Evolutionary conservation across 2,329 filamentous ascomycete species (phyloP).

Genomic region (Fusarium clavum): DNA sequence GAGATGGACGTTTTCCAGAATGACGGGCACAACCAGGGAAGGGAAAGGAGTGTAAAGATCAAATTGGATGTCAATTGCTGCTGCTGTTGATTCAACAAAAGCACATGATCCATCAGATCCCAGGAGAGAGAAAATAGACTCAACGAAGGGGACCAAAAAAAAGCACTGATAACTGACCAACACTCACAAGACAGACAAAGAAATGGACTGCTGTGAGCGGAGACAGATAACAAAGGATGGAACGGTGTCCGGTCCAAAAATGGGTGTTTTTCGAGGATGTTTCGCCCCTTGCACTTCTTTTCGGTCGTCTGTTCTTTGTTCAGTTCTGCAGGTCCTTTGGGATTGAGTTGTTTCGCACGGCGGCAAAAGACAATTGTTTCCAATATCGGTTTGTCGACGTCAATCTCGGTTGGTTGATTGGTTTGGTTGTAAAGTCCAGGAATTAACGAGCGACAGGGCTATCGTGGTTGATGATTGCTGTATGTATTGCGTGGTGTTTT

Average conservation of each 20-base stretch:
- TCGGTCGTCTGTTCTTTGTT: conserved; percentile 18
- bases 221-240: conserved; percentile 21
- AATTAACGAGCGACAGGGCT: conserved; percentile 33
- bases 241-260: conserved; percentile 9
- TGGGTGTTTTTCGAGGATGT: conserved; percentile 27
- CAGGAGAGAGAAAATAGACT: conserved; percentile 1
- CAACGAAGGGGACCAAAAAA: conserved; percentile 20
- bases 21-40: conserved; percentile 4
- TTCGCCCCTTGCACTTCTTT: conserved; percentile 31
- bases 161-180: conserved; percentile 17
- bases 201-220: conserved; percentile 18
- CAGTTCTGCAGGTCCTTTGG: neutral
- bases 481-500: conserved; percentile 33
- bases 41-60: conserved; percentile 1
- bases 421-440: conserved; percentile 1
- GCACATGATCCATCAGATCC: conserved; percentile 18
- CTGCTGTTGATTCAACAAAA: conserved; percentile 15
- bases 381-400: conserved; percentile 11
- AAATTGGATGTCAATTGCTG: conserved; percentile 19
- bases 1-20: conserved; percentile 11
- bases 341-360: neutral
- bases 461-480: conserved; percentile 28
- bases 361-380: conserved; percentile 25
- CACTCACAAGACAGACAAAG: conserved; percentile 29
- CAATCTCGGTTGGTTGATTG: conserved; percentile 7